Base-by-base conservation (phyloP, 331 rosid species). In the Rhamnella rubrinervis region DNA sequence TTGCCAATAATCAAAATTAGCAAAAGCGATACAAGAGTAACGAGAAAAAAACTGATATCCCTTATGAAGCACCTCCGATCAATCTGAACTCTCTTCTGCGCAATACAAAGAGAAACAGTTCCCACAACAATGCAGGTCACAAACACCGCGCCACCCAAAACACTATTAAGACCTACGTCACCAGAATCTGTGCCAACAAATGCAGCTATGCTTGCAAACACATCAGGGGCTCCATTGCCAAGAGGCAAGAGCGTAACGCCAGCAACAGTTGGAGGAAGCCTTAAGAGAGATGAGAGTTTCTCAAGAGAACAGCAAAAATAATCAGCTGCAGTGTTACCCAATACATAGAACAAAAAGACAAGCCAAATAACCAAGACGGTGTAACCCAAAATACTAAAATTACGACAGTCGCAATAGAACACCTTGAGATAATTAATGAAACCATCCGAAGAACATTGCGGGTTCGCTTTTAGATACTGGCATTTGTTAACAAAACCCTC, bases 111-210 rank as follows among this genome's bases (percentile, higher is more conserved):
- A 4, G 57, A 52, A 52, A 52, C 57, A 52, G 57, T 19, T 16
- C 57, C 20, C 8, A 52, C 57, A 52, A 52, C 57, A 52, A 52
- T 52, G 57, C 57, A 52, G 57, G 57, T 52, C 19, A 52, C 57
- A 52, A 52, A 52, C 19, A 52, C 6, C 2, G 57, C 57, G 17
- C 57, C 57, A 16, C 57, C 57, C 57, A 52, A 16, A 14, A 52
- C 57, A 16, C 57, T 16, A 16, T 52, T 52, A 16, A 52, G 57
- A 52, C 57, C 57, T 6, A 52, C 16, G 4, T 52, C 21, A 5
- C 57, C 21, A 1, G 57, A 18, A 52, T 52, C 57, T 16, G 20
- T 52, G 18, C 57, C 21, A 52, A 52, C 57, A 52, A 52, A 52
- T 11, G 57, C 57, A 18, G 57, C 57, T 18, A 52, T 52, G 21